Conservation (phyloP, 1,139 yeast genomes). For the Lodderomyces metapsilosis region DNA sequence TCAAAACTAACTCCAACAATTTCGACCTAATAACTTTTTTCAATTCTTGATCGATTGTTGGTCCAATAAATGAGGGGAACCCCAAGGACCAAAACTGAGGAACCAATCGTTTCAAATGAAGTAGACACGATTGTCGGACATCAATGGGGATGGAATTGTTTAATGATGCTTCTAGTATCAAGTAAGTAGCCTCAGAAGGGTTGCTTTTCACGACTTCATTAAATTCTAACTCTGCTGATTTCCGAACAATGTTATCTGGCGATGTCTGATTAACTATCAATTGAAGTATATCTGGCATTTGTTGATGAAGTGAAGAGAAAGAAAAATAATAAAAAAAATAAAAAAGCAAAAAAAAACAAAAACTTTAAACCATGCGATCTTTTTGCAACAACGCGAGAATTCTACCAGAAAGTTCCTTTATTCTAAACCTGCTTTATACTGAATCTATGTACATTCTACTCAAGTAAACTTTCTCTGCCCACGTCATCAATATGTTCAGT, state of each 20-base stretch:
- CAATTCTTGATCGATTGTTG: slow-evolving; percentile 53
- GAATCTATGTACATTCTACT: too few species aligned
- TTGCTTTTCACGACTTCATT: slow-evolving; percentile 24
- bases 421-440: too few species aligned
- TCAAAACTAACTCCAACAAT: slow-evolving; percentile 52
- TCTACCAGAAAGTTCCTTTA: too few species aligned
- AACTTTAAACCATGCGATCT: too few species aligned
- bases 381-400: too few species aligned
- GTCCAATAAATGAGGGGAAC: slow-evolving; percentile 72
- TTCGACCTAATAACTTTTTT: slow-evolving; percentile 50
- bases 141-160: slow-evolving; percentile 24
- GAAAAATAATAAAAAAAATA: not conserved
- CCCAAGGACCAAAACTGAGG: slow-evolving; percentile 85
- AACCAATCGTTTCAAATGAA: slow-evolving; percentile 67
- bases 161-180: slow-evolving; percentile 27
- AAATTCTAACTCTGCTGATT: slow-evolving; percentile 36
- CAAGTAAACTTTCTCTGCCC: not conserved
- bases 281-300: slow-evolving; percentile 14
- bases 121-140: slow-evolving; percentile 63
- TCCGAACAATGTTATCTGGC: slow-evolving; percentile 36
- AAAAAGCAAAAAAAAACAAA: not conserved
- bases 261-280: slow-evolving; percentile 35
- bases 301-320: not conserved
- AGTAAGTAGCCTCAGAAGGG: slow-evolving; percentile 31
- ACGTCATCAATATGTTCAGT: slow-evolving; percentile 11